Evolutionary conservation across 1,284 basidiomycete species (phyloP).

Genomic region (Mycena citricolor): DNA sequence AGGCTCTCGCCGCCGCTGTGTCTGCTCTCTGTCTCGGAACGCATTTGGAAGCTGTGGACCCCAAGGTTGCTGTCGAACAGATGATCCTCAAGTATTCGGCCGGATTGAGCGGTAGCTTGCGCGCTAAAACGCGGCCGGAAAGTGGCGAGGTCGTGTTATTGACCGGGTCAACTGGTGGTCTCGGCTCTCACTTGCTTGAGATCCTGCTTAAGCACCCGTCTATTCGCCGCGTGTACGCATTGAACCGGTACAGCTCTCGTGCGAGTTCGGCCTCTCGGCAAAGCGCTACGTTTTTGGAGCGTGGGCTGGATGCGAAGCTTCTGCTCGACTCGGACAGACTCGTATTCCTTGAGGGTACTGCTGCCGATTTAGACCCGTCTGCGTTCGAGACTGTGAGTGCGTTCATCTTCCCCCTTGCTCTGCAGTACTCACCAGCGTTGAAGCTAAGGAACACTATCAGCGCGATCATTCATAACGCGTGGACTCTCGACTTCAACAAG

Average conservation of each 20-base stretch:
- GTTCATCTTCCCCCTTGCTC: too few relatives aligned
- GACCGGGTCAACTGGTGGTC: conserved; percentile 37
- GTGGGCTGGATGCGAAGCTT: conserved; percentile 17
- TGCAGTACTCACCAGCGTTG: not conserved
- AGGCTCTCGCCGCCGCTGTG: conserved; percentile 30
- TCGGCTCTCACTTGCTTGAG: conserved; percentile 35
- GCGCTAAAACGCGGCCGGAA: not conserved
- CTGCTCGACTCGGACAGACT: conserved; percentile 25
- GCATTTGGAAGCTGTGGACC: conserved; percentile 1
- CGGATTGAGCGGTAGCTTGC: conserved; percentile 22
- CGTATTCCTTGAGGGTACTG: conserved; percentile 25
- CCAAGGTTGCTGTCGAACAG: conserved; percentile 29
- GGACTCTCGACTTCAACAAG: conserved; percentile 44
- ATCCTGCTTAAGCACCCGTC: conserved; percentile 25
- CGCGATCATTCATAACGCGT: conserved; percentile 28
- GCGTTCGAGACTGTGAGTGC: not conserved
- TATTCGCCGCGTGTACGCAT: conserved; percentile 30
- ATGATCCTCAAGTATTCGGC: conserved; percentile 36
- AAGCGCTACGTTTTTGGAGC: conserved; percentile 23
- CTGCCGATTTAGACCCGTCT: not conserved
- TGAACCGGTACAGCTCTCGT: conserved; percentile 22
- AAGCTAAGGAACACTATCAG: conserved; percentile 9
- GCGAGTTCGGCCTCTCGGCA: conserved; percentile 21
- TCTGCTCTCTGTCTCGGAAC: conserved; percentile 24
- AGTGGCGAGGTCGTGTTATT: conserved; percentile 28